Percentiles rank a stretch among this genome's conserved stretches.
These are phyloP conservation scores for Asterophora lycoperdoides DNA, from an alignment of 768 basidiomycete genomes.

Conservation along the genomic window DNA sequence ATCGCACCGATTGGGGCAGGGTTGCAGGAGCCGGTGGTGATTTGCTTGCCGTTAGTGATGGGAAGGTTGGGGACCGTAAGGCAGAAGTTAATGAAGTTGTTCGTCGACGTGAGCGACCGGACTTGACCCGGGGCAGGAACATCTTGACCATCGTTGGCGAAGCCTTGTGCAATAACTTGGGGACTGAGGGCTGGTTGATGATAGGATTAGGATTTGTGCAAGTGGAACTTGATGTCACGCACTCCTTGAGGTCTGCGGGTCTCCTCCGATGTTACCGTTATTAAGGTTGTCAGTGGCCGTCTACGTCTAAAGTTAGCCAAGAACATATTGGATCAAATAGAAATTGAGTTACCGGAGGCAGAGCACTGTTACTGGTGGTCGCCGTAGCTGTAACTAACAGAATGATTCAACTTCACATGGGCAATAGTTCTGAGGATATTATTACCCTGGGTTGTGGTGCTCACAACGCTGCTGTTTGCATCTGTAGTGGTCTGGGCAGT, in stretches of 20 bases:
- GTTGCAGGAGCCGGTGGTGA: conserved; percentile 23
- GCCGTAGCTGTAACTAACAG: neutral
- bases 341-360: neutral
- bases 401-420: neutral
- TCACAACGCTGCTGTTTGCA: neutral
- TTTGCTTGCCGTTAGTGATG: conserved; percentile 48
- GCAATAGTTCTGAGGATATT: neutral
- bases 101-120: conserved; percentile 39
- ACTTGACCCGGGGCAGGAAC: conserved; percentile 34
- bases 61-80: conserved; percentile 40
- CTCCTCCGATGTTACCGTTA: conserved; percentile 12
- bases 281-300: conserved; percentile 8
- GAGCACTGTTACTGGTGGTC: conserved; percentile 1
- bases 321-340: neutral
- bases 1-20: conserved; percentile 39
- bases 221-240: conserved; percentile 6
- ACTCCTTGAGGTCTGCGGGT: conserved; percentile 37
- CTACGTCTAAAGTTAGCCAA: neutral
- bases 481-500: too few relatives aligned
- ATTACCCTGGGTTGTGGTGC: neutral
- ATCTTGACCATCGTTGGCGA: conserved; percentile 25
- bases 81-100: conserved; percentile 52
- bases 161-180: conserved; percentile 24
- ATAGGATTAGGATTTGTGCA: neutral
- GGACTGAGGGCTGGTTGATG: conserved; percentile 21